Percentiles rank a stretch among this genome's conserved stretches.
Conservation (phyloP, 192 early-diverging fungal genomes). For the Backusella luteola region DNA sequence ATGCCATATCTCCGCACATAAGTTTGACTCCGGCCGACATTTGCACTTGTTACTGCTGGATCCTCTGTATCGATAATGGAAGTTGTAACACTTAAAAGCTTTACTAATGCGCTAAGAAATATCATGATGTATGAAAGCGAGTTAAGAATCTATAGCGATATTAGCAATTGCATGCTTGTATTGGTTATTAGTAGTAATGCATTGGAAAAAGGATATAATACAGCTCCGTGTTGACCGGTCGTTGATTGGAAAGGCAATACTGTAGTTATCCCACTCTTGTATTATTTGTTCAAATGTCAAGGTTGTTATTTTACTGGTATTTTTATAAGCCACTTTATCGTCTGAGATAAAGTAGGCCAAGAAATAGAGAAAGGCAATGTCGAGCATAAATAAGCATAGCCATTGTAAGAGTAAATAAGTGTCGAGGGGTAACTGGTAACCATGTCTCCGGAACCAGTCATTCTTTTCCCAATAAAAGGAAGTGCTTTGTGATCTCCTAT, state of each 20-base stretch:
- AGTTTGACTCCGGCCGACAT: conserved; percentile 22
- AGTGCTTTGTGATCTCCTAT: not conserved
- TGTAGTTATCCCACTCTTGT: not conserved
- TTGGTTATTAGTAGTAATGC: not conserved
- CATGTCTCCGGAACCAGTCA: conserved; percentile 32
- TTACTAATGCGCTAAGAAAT: conserved; percentile 23
- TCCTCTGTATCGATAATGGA: conserved; percentile 31
- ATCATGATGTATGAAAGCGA: conserved; percentile 24
- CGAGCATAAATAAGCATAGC: conserved; percentile 15
- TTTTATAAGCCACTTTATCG: not conserved
- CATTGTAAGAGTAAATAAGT: conserved; percentile 28
- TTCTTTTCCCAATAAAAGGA: conserved; percentile 26
- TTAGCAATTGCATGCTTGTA: not conserved
- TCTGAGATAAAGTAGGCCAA: conserved; percentile 19
- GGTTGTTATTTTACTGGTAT: not conserved
- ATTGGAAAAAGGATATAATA: conserved; percentile 30
- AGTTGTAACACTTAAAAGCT: conserved; percentile 28
- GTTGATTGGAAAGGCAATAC: not conserved
- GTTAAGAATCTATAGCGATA: conserved; percentile 1
- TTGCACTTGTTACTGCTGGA: conserved; percentile 8
- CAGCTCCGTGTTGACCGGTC: conserved; percentile 7
- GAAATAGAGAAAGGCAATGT: conserved; percentile 25
- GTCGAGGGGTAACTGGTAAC: conserved; percentile 24
- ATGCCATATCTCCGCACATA: conserved; percentile 32
- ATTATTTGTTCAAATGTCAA: not conserved